Percentiles rank a stretch among this genome's conserved stretches.
These are phyloP conservation scores for Schizophyllum commune DNA, from an alignment of 1,284 basidiomycete species.

Conservation along the genomic window DNA sequence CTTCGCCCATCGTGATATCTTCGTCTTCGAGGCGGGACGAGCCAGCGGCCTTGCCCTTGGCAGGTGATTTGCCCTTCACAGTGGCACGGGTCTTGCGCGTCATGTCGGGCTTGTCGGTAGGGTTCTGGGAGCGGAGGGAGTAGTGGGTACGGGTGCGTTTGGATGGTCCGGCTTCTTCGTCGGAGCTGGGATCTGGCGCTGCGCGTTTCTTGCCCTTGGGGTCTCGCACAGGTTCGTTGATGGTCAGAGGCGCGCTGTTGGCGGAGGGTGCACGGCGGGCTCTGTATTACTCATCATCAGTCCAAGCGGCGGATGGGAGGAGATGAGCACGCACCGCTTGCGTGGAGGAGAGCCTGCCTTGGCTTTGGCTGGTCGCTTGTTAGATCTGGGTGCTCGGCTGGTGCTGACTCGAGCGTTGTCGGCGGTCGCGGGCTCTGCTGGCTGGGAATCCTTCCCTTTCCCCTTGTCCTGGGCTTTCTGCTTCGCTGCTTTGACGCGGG, in stretches of 20 bases:
- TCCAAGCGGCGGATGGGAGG: constrained; percentile 11
- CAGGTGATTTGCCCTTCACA: constrained; percentile 3
- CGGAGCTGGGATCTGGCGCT: constrained; percentile 53
- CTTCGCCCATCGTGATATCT: constrained; percentile 70
- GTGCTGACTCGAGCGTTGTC: background rate
- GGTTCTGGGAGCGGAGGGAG: constrained; percentile 55
- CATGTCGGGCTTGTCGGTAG: constrained; percentile 46
- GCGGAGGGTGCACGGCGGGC: constrained; percentile 14
- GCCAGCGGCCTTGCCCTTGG: constrained; percentile 57
- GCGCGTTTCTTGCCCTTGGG: constrained; percentile 82
- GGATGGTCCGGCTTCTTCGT: constrained; percentile 51
- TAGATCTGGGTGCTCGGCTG: constrained; percentile 2
- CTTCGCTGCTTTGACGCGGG: constrained; percentile 70
- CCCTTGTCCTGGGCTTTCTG: constrained; percentile 49
- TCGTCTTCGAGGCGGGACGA: constrained; percentile 59
- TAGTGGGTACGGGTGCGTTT: constrained; percentile 58
- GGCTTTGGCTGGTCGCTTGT: constrained; percentile 29
- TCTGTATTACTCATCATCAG: constrained; percentile 14
- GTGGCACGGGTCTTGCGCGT: constrained; percentile 53
- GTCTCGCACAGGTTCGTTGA: constrained; percentile 68
- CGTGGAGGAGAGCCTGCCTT: constrained; percentile 28
- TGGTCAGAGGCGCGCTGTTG: constrained; percentile 52
- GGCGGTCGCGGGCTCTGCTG: constrained; percentile 10
- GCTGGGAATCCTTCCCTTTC: constrained; percentile 14
- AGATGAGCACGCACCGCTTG: constrained; percentile 48